Base-by-base conservation (phyloP, 345 rosid species). In the Eucalyptus guilfoylei region DNA sequence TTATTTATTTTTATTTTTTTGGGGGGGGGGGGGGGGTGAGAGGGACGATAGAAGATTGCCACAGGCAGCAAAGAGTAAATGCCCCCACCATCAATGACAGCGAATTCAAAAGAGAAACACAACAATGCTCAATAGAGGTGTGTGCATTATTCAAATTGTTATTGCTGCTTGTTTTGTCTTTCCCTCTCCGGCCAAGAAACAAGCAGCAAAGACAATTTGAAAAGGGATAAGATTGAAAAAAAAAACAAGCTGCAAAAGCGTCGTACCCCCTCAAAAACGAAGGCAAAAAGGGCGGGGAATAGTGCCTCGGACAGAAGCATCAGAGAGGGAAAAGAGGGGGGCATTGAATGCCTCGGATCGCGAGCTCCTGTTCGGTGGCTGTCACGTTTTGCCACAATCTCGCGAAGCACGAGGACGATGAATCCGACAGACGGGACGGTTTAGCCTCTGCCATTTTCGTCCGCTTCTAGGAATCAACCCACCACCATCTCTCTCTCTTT, bases 281-380 rank as follows among this genome's bases (percentile, higher is more conserved):
- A 24, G 64, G 37, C 62, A 37, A 34, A 49, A 48, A 14, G 34
- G 11, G 19, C n/a, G 34, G 23, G 10, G 37, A 52, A 11, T 30
- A 34, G 81, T 23, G 85, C 15, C 30, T 21, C 83, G 42, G 81
- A 69, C 83, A 72, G 45, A 13, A 10, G 85, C 21, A 49, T 13
- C 49, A 21, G 44, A 11, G 23, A 44, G 86, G 86, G 69, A 60
- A 28, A 60, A 37, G 40, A 37, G 40, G 32, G n/a, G n/a, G 16
- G 40, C 42, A 76, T 76, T 76, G 85, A 76, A 40, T 76, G 85
- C 85, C 52, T 92, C 88, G 92, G 94, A 91, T 91, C 92, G 86
- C 90, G 92, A 30, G 94, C 92, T 44, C 60, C 60, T 76, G 90
- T 88, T 81, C 52, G 86, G 91, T 92, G 90, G 89, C 88, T 91